Percentiles rank a stretch among this genome's conserved stretches.
phyloP scores from a whole-genome alignment of 192 early-diverging fungal species.

The Phlyctochytrium bullatum region DNA sequence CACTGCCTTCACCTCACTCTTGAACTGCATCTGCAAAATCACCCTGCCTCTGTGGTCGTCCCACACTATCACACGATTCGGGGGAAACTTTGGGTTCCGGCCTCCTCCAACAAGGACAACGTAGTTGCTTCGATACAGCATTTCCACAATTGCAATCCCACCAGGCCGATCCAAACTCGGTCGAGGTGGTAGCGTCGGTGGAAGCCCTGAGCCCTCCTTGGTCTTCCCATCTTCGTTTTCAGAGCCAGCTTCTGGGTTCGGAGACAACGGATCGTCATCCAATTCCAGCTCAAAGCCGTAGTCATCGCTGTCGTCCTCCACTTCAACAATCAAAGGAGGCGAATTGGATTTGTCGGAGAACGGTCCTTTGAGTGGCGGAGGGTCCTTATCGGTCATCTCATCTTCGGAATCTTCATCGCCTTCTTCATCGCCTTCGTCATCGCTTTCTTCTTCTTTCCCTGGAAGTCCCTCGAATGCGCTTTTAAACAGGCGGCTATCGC shows the following conservation, averaged over 20 bases:
- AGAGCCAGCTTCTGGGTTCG: background rate
- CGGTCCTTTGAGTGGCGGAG: no score
- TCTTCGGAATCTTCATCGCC: background rate
- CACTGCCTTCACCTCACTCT: constrained; percentile 76
- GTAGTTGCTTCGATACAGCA: constrained; percentile 84
- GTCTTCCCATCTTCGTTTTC: background rate
- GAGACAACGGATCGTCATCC: background rate
- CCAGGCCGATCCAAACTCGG: background rate
- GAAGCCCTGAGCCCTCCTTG: background rate
- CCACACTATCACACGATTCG: constrained; percentile 84
- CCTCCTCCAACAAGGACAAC: constrained; percentile 84
- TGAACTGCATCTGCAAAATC: constrained; percentile 74
- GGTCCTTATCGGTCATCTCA: no score
- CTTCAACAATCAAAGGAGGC: background rate
- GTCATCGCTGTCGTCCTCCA: background rate
- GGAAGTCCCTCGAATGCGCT: no score
- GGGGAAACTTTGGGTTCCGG: constrained; percentile 78
- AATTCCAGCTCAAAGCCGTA: background rate
- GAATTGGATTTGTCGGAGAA: no score
- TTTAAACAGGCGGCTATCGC: no score
- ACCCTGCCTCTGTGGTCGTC: constrained; percentile 73
- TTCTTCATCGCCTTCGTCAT: background rate
- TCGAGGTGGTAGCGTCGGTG: background rate
- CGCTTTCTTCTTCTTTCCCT: no score
- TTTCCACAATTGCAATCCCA: constrained; percentile 69